These are phyloP conservation scores for Oryza longistaminata DNA, from an alignment of 176 grass and related monocot genomes.

Conservation along the genomic window DNA sequence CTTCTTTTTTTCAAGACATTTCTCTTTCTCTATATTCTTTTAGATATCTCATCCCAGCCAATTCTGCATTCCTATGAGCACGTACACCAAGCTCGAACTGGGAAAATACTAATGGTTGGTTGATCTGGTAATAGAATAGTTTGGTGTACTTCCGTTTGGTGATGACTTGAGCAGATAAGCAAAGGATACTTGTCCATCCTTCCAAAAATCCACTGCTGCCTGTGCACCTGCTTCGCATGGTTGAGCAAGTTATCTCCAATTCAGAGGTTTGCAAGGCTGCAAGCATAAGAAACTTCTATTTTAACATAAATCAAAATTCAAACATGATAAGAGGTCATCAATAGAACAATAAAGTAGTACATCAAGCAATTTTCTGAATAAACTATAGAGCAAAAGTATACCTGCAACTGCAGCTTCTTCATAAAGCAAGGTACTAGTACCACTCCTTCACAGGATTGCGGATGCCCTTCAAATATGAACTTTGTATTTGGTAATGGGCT, in stretches of 20 bases:
- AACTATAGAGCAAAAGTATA: conserved; percentile 27
- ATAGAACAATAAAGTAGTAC: conserved; percentile 6
- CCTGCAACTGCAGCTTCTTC: conserved; percentile 50
- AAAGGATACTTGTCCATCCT: conserved; percentile 38
- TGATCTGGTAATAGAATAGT: conserved; percentile 4
- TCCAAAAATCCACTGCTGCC: conserved; percentile 20
- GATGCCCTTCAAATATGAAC: conserved; percentile 78
- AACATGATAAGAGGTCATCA: conserved; percentile 9
- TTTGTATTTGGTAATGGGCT: conserved; percentile 29
- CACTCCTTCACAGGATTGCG: conserved; percentile 57
- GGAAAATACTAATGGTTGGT: conserved; percentile 6
- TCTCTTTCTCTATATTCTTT: too few species aligned
- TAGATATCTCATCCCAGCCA: not conserved
- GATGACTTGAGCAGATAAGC: conserved; percentile 39
- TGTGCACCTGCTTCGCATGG: conserved; percentile 28
- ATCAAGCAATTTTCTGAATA: not conserved
- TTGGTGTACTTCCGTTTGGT: conserved; percentile 22
- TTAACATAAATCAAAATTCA: conserved; percentile 33
- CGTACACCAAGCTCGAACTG: conserved; percentile 7
- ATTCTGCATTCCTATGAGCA: not conserved
- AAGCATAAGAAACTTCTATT: conserved; percentile 32
- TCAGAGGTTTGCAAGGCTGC: not conserved
- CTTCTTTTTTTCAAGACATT: too few species aligned
- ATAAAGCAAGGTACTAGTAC: conserved; percentile 52
- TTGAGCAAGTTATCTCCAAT: conserved; percentile 37